Evolutionary conservation across 2,329 filamentous ascomycete genomes (phyloP), one percentile per base, ranked within the genome.

Genomic region (Fusarium temperatum): DNA sequence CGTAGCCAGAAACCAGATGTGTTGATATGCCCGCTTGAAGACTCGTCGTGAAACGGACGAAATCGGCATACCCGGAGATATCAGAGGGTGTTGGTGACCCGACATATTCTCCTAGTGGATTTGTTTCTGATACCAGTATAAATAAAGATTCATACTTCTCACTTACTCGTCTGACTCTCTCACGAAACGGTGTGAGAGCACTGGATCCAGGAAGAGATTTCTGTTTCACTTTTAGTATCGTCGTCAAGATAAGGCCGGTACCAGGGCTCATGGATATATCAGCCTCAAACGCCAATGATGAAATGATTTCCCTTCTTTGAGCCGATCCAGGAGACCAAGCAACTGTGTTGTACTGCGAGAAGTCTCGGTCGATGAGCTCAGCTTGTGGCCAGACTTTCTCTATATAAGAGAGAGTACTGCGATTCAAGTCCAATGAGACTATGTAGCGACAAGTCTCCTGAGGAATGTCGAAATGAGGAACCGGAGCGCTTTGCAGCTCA

Each of bases 251-350:
- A 6, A 97, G 83, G 0, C 93, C 94, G 0, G 88, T 90, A 0
- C 85, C 86, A 0, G 93, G 90, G 0, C 93, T 93, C 10, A 95
- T 76, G 2, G 92, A 88, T 7, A 98, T 81, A 76, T 98, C 95
- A 6, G 93, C 92, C 79, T 94, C 92, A 11, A 84, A 82, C 2
- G 82, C 82, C 3, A 88, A 80, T 0, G 82, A 72, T 1, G 84
- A 86, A 8, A 76, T 67, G 6, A 82, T 18, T 47, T 73, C 66
- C n/a, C 32, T 73, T 68, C 30, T 80, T 75, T 54, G 80, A 78
- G 59, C 53, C 8, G 70, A 75, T 6, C 69, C 59, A 72, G 79
- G 32, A 60, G 80, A 62, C 84, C 83, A 84, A 15, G 69, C 42
- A 39, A 80, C 62, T 11, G 77, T 80, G 50, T 84, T 82, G 72